Base-by-base conservation (phyloP, 164 flowering plant species). In the Saururus chinensis region DNA sequence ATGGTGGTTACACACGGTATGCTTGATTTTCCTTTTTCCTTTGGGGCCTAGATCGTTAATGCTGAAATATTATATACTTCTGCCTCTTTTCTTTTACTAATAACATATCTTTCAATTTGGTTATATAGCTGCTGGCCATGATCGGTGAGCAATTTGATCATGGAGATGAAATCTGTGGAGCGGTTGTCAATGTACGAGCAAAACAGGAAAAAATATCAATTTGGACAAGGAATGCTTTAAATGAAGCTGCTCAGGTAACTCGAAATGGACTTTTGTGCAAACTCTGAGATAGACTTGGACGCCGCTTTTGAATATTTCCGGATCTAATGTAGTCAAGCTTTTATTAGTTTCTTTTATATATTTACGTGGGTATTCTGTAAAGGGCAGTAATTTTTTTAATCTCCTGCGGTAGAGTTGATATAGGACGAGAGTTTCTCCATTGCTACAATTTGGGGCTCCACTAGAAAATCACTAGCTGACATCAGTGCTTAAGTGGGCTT, bases 81-180 rank as follows among this genome's bases (percentile, higher is more conserved):
- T 20, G 12, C 61, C 59, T 26, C 65, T 73, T 62, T 62, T 53
- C 26, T 51, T 41, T 9, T 64, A n/a, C 37, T 30, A 2, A 30
- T 6, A 30, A 30, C 6, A 30, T 30, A 30, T 30, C 37, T 30
- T 30, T 30, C 6, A 30, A 30, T 9, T 49, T 23, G 60, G 60
- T 35, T 51, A 25, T 22, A 40, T 68, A 93, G 97, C 66, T 90
- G 81, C 72, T 93, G 68, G 99, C 95, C 22, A 79, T 93, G 95
- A 87, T 93, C 71, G 99, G 99, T 25, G 99, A 93, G 67, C 99
- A 93, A 68, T 93, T 93, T 73, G 95, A 88, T 64, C 67, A 82
- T 75, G 99, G 97, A 20, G 99, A 88, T 77, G 99, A 93, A 70
- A 88, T 93, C 24, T 93, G 99, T 75, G 99, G 99, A 71, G 97